These are phyloP conservation scores for Podospora australis DNA, from an alignment of 495 filamentous ascomycete genomes.

Conservation along the genomic window DNA sequence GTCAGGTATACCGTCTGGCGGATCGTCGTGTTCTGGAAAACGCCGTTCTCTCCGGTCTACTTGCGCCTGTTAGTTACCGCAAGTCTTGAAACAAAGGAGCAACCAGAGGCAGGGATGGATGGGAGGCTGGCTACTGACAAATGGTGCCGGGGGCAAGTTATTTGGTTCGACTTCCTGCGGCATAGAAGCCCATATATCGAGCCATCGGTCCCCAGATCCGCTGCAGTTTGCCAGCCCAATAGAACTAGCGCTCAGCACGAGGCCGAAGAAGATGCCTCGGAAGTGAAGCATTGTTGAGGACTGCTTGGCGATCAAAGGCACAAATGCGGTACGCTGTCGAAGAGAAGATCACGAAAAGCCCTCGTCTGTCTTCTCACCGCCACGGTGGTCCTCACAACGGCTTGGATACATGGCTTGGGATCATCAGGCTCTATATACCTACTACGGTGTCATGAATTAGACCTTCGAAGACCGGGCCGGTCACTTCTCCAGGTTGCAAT, in stretches of 20 bases:
- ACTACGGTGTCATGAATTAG: too few relatives aligned
- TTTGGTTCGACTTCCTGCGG: conserved; percentile 50
- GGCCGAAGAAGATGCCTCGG: conserved; percentile 13
- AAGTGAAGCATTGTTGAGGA: conserved; percentile 8
- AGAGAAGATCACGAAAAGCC: too few relatives aligned
- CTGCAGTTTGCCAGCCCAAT: conserved; percentile 11
- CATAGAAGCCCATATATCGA: conserved; percentile 53
- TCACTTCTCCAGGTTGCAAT: too few relatives aligned
- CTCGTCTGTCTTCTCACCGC: too few relatives aligned
- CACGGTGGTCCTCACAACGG: too few relatives aligned
- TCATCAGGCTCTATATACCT: too few relatives aligned
- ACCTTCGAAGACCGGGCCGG: too few relatives aligned
- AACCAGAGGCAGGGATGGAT: not conserved
- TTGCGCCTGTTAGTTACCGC: not conserved
- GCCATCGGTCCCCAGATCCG: conserved; percentile 41
- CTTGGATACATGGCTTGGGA: too few relatives aligned
- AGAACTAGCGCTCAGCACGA: conserved; percentile 12
- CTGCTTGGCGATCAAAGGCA: not conserved
- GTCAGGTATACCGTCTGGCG: conserved; percentile 56
- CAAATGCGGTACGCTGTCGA: not conserved
- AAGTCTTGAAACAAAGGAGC: not conserved
- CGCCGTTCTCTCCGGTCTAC: conserved; percentile 21
- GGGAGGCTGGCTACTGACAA: conserved; percentile 32
- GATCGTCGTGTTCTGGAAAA: conserved; percentile 47
- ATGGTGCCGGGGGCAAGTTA: conserved; percentile 49